A percentile compares a stretch with the other conserved stretches of the same genome.
phyloP scores from a whole-genome alignment of 441 rosid species.

The Mallotus repandus region DNA sequence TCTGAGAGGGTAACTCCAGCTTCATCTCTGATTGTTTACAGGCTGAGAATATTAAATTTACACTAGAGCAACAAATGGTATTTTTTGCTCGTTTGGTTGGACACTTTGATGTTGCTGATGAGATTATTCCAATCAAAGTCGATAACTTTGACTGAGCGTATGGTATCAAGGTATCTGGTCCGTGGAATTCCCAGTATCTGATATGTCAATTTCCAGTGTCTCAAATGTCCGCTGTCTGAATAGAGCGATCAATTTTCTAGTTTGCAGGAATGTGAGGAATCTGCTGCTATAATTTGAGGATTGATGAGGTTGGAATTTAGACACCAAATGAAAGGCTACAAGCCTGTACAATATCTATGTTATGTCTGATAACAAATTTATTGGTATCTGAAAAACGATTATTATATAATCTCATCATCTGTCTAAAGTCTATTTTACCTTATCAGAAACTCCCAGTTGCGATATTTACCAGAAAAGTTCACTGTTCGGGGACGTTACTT shows the following conservation, averaged over 20 bases:
- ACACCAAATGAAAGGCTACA: neutral
- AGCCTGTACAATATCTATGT: neutral
- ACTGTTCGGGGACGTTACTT: neutral
- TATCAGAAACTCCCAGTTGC: neutral
- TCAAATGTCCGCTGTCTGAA: neutral
- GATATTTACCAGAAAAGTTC: neutral
- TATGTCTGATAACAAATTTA: neutral
- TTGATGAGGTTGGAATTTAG: neutral
- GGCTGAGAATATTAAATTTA: constrained; percentile 92
- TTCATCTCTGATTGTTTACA: constrained; percentile 26
- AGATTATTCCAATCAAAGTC: constrained; percentile 60
- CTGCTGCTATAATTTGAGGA: neutral
- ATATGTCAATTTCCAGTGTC: neutral
- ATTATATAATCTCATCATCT: neutral
- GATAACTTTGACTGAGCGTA: constrained; percentile 58
- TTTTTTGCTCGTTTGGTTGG: constrained; percentile 77
- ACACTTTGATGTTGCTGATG: constrained; percentile 64
- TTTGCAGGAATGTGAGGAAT: constrained; percentile 11
- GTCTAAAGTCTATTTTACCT: too few species aligned
- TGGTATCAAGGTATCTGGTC: constrained; percentile 12
- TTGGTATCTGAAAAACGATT: neutral
- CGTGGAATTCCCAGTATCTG: neutral
- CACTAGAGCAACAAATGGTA: constrained; percentile 83
- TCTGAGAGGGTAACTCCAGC: neutral
- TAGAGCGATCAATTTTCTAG: neutral